Evolutionary conservation across 108 stramenopile genomes (phyloP).

Genomic region (Mediolabrus comicus): DNA sequence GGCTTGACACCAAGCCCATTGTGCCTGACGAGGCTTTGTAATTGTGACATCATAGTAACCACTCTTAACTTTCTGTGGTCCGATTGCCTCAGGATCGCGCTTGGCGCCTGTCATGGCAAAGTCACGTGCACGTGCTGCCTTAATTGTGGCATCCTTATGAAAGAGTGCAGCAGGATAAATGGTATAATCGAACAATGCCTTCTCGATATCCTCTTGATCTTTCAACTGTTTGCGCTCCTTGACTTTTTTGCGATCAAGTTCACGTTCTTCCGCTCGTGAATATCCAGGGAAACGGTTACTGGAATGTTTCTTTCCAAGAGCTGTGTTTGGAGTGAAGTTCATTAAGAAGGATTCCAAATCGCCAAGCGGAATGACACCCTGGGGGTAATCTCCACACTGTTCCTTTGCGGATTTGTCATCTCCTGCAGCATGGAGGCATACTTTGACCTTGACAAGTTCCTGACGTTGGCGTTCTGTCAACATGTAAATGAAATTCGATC

Average conservation of each 20-base stretch:
- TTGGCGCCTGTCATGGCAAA: constrained; percentile 53
- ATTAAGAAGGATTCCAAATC: constrained; percentile 81
- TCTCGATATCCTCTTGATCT: constrained; percentile 87
- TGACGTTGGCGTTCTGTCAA: constrained; percentile 79
- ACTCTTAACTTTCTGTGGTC: constrained; percentile 80
- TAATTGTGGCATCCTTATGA: constrained; percentile 86
- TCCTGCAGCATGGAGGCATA: constrained; percentile 50
- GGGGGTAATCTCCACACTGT: constrained; percentile 63
- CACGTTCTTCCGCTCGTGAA: constrained; percentile 66
- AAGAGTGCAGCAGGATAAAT: constrained; percentile 85
- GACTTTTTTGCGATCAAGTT: constrained; percentile 68
- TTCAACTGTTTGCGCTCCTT: constrained; percentile 84
- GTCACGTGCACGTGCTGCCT: constrained; percentile 80
- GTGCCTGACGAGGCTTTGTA: constrained; percentile 76
- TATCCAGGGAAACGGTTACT: constrained; percentile 79
- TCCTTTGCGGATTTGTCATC: constrained; percentile 33
- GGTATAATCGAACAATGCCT: constrained; percentile 87
- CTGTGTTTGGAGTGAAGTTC: constrained; percentile 88
- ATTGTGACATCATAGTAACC: constrained; percentile 87
- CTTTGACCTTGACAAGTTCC: constrained; percentile 67
- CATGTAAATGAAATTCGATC: constrained; percentile 87
- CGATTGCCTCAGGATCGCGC: constrained; percentile 45
- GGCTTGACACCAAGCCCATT: constrained; percentile 82
- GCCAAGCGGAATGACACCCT: constrained; percentile 84
- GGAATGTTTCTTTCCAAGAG: constrained; percentile 82